Conservation (phyloP, 2,329 filamentous ascomycete genomes). For the Colletotrichum zoysiae region DNA sequence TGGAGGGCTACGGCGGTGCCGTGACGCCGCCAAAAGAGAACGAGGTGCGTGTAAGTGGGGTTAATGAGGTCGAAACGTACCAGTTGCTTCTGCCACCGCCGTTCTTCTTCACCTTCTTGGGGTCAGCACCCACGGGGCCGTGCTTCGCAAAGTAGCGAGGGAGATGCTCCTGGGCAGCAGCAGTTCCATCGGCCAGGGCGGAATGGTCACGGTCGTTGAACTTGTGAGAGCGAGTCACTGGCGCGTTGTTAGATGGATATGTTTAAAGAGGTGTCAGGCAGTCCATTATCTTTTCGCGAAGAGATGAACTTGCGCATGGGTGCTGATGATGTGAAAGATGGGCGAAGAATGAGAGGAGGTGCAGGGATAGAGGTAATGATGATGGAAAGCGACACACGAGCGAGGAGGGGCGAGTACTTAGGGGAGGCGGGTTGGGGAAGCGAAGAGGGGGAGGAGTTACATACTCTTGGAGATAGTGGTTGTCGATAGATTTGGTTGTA, state of each 20-base stretch:
- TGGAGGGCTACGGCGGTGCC: slow-evolving; percentile 1
- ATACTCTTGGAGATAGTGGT: slow-evolving; percentile 40
- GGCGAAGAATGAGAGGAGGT: background rate
- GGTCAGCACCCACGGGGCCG: slow-evolving; percentile 83
- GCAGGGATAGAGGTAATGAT: slow-evolving; percentile 7
- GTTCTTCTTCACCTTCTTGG: slow-evolving; percentile 97
- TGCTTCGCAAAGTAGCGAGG: slow-evolving; percentile 95
- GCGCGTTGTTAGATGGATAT: slow-evolving; percentile 34
- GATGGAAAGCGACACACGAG: slow-evolving; percentile 26
- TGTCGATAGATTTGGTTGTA: background rate
- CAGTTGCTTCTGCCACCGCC: slow-evolving; percentile 94
- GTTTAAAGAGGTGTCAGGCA: background rate
- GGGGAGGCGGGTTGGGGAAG: slow-evolving; percentile 10
- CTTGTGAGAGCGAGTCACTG: slow-evolving; percentile 99
- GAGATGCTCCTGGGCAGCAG: slow-evolving; percentile 76
- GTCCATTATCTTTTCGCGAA: background rate
- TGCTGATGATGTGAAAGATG: background rate
- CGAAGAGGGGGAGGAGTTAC: slow-evolving; percentile 20
- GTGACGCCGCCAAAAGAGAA: slow-evolving; percentile 5
- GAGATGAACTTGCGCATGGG: background rate
- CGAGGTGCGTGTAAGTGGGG: slow-evolving; percentile 36
- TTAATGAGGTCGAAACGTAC: slow-evolving; percentile 65
- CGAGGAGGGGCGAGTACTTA: slow-evolving; percentile 26
- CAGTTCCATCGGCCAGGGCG: slow-evolving; percentile 80
- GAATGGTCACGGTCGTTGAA: slow-evolving; percentile 92